Conservation (phyloP, 2,329 filamentous ascomycete genomes). For the Ophiostoma montium region DNA sequence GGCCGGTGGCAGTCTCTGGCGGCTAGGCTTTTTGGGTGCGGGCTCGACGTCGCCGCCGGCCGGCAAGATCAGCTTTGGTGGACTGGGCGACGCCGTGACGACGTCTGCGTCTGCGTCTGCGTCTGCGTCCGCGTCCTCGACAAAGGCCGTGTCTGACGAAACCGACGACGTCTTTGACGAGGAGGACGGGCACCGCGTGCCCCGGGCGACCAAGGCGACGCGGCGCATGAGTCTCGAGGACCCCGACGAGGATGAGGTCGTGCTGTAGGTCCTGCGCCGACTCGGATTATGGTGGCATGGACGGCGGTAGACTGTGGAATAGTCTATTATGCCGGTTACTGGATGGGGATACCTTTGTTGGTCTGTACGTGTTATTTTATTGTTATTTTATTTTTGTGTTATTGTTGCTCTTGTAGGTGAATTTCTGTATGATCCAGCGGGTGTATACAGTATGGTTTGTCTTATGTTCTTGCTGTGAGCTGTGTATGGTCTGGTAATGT, state of each 20-base stretch:
- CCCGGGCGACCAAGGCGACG: constrained; percentile 35
- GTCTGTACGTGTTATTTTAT: no score
- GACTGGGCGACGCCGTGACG: not conserved
- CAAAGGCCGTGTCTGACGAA: constrained; percentile 14
- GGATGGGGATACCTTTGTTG: not conserved
- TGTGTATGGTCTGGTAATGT: no score
- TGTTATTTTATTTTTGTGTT: no score
- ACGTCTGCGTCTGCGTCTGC: constrained; percentile 5
- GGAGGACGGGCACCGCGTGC: constrained; percentile 29
- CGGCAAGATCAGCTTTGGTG: constrained; percentile 3
- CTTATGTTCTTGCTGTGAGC: no score
- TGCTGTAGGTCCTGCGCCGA: constrained; percentile 16
- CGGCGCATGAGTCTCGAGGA: constrained; percentile 45
- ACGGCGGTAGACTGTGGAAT: not conserved
- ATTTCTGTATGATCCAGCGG: no score
- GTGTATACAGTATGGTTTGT: no score
- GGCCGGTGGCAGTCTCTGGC: constrained; percentile 28
- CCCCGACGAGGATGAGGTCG: constrained; percentile 38
- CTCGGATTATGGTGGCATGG: no score
- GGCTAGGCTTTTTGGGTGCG: constrained; percentile 20
- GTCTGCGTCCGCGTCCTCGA: constrained; percentile 18
- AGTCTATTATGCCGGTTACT: not conserved
- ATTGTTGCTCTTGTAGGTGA: no score
- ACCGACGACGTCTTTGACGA: no score
- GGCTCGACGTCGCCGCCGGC: not conserved